Evolutionary conservation across 495 filamentous ascomycete genomes (phyloP).

Genomic region (Copromyces sp.): DNA sequence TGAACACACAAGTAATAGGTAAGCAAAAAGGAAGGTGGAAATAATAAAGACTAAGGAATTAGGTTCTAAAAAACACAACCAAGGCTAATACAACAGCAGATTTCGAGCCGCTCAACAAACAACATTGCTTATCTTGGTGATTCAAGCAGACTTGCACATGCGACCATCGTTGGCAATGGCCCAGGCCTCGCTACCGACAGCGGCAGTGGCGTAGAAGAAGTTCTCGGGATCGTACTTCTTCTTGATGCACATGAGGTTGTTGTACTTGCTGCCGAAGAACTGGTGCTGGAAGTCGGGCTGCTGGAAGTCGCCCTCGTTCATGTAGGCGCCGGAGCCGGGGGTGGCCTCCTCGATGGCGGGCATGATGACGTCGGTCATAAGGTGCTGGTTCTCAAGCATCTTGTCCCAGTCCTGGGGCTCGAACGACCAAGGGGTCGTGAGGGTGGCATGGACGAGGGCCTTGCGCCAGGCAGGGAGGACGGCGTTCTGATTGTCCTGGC

Average conservation of each 20-base stretch:
- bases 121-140: neutral
- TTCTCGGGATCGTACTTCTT: slow-evolving; percentile 39
- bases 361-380: slow-evolving; percentile 25
- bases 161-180: slow-evolving; percentile 10
- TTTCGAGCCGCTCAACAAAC: neutral
- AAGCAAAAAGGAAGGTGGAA: neutral
- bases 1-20: neutral
- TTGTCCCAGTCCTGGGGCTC: slow-evolving; percentile 13
- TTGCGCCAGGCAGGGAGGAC: slow-evolving; percentile 41
- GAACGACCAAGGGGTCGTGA: slow-evolving; percentile 17
- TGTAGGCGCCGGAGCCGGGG: slow-evolving; percentile 31
- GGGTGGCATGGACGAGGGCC: slow-evolving; percentile 15
- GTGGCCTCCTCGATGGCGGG: slow-evolving; percentile 25
- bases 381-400: slow-evolving; percentile 17
- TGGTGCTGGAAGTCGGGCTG: slow-evolving; percentile 40
- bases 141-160: slow-evolving; percentile 17
- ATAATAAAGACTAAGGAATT: neutral
- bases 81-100: neutral
- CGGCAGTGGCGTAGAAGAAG: slow-evolving; percentile 41
- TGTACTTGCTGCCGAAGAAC: slow-evolving; percentile 45
- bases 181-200: slow-evolving; percentile 35
- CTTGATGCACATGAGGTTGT: slow-evolving; percentile 36
- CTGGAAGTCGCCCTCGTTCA: slow-evolving; percentile 39
- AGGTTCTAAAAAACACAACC: neutral
- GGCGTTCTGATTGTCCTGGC: slow-evolving; percentile 28